Conservation (phyloP, 306 rosid genomes). For the Carpinus viminea region DNA sequence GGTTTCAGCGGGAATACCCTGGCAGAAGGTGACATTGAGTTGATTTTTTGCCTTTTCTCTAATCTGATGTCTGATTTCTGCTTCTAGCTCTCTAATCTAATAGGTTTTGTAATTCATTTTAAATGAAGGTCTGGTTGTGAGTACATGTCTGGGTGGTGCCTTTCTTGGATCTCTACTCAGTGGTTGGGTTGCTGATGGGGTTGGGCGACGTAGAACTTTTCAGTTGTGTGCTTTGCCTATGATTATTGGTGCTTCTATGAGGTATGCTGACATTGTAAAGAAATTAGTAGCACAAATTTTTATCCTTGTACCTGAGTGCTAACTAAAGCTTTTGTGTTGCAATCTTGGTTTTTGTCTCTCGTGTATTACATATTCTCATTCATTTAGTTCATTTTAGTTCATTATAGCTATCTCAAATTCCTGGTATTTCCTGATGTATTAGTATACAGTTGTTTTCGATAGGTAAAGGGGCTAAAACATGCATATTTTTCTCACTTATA, state of each 20-base stretch:
- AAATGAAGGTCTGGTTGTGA: constrained; percentile 88
- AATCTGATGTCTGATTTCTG: constrained; percentile 15
- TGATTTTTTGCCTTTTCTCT: constrained; percentile 16
- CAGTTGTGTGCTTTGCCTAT: constrained; percentile 88
- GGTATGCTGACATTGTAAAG: constrained; percentile 40
- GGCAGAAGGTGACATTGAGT: constrained; percentile 74
- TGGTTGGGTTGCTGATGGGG: constrained; percentile 95
- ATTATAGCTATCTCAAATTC: background rate
- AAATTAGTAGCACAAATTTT: background rate
- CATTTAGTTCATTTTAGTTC: constrained; percentile 1
- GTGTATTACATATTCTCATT: background rate
- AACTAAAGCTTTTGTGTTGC: background rate
- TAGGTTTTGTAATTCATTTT: constrained; percentile 20
- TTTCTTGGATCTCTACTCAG: constrained; percentile 81
- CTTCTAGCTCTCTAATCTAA: constrained; percentile 22
- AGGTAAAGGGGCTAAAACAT: background rate
- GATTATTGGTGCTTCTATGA: constrained; percentile 85
- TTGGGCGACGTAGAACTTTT: constrained; percentile 95
- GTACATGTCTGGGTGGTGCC: constrained; percentile 96
- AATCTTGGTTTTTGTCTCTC: background rate
- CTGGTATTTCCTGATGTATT: background rate
- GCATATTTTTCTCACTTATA: background rate
- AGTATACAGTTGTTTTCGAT: background rate
- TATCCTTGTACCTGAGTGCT: background rate
- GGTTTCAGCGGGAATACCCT: constrained; percentile 88